phyloP scores from a whole-genome alignment of 768 basidiomycete species.

The Trametes elegans region DNA sequence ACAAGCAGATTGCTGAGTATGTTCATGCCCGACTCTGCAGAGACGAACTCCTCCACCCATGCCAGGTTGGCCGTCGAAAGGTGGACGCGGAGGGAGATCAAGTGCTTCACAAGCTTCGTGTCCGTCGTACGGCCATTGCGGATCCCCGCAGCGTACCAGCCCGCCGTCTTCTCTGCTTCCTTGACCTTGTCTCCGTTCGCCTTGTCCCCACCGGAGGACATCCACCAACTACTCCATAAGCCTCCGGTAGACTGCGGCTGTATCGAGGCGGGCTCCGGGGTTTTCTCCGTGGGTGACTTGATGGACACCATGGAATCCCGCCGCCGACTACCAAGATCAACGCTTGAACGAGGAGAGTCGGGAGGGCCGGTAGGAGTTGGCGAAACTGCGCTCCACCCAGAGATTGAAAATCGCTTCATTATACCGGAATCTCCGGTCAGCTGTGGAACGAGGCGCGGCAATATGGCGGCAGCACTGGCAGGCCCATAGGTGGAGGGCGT shows the following conservation, averaged over 20 bases:
- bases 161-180: slow-evolving; percentile 47
- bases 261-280: slow-evolving; percentile 26
- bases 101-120: slow-evolving; percentile 65
- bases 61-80: slow-evolving; percentile 76
- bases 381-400: slow-evolving; percentile 51
- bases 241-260: slow-evolving; percentile 74
- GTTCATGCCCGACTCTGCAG: slow-evolving; percentile 61
- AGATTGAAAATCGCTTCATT: slow-evolving; percentile 65
- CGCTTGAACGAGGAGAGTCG: slow-evolving; percentile 36
- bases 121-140: slow-evolving; percentile 52
- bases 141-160: slow-evolving; percentile 63
- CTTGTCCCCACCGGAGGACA: slow-evolving; percentile 58
- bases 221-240: slow-evolving; percentile 76
- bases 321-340: slow-evolving; percentile 34
- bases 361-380: slow-evolving; percentile 35
- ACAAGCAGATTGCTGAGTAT: slow-evolving; percentile 57
- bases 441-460: slow-evolving; percentile 70
- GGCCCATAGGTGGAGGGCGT: slow-evolving; percentile 55
- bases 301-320: slow-evolving; percentile 26
- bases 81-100: slow-evolving; percentile 82
- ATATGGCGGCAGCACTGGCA: slow-evolving; percentile 50
- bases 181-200: slow-evolving; percentile 28
- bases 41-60: slow-evolving; percentile 81
- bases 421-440: slow-evolving; percentile 69
- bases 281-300: slow-evolving; percentile 31